Percentiles rank a stretch among this genome's conserved stretches.
phyloP scores from a whole-genome alignment of 495 filamentous ascomycete species.

The Neohortaea acidophila region DNA sequence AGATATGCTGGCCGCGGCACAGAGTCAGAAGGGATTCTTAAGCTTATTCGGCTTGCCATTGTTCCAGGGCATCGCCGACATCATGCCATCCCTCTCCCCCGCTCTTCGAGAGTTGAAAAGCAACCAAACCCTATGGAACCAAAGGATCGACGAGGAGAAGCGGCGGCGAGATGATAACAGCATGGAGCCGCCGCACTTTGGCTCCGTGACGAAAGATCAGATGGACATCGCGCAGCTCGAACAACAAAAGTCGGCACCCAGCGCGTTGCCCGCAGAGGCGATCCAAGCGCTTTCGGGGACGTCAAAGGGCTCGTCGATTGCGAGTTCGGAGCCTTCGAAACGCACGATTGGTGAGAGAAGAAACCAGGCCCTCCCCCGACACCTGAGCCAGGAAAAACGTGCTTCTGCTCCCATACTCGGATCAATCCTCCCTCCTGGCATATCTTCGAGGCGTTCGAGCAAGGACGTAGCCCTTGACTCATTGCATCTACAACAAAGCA shows the following conservation, averaged over 20 bases:
- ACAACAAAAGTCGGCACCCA: slow-evolving; percentile 8
- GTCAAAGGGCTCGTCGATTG: no score
- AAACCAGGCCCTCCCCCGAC: no score
- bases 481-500: slow-evolving; percentile 12
- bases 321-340: no score
- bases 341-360: no score
- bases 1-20: slow-evolving; percentile 63
- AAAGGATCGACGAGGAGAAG: slow-evolving; percentile 42
- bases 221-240: slow-evolving; percentile 4
- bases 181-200: slow-evolving; percentile 8
- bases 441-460: slow-evolving; percentile 13
- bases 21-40: slow-evolving; percentile 89
- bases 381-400: no score
- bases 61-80: slow-evolving; percentile 69
- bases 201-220: slow-evolving; percentile 13
- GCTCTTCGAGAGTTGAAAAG: slow-evolving; percentile 60
- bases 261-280: slow-evolving; percentile 1
- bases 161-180: slow-evolving; percentile 18
- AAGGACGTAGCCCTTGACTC: slow-evolving; percentile 18
- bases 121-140: slow-evolving; percentile 62
- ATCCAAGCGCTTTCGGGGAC: slow-evolving; percentile 1
- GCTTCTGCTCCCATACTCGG: slow-evolving; percentile 9
- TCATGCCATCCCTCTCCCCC: slow-evolving; percentile 70
- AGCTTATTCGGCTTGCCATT: slow-evolving; percentile 83
- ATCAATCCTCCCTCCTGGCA: not conserved